Base-by-base conservation (phyloP, 177 flowering plant genomes). In the Telopea speciosissima region DNA sequence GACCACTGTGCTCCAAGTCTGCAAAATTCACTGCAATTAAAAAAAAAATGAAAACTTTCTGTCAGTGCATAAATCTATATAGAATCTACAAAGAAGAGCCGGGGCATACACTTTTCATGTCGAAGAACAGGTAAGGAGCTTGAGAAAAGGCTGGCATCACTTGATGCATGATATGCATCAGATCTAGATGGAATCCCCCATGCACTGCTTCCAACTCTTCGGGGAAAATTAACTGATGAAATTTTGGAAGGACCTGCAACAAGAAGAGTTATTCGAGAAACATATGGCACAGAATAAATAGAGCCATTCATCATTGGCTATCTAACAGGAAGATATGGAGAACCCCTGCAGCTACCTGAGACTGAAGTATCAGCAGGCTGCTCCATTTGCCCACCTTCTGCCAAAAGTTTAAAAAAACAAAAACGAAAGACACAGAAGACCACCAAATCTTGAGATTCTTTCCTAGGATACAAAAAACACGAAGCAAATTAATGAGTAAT, bases 41-140 rank as follows among this genome's bases (percentile, higher is more conserved):
- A 40, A 69, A 71, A 66, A 25, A 33, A 74, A 44, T 75, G 70
- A 65, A 40, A 40, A 58, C 11, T 23, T 68, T 45, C 33, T 66
- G 19, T 33, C 31, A 36, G 23, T 11, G 62, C 26, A 63, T 61
- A 8, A 16, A 24, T 23, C 33, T 40, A 24, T 23, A 36, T 1
- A 56, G 26, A 10, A 72, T 11, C 21, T 56, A 24, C 25, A 68
- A 40, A 24, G 24, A 69, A 68, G 19, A 58, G 58, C 26, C 24
- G 44, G 24, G 8, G 63, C 85, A 54, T 84, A 89, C 96, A 71
- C 73, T 89, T 87, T 66, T 84, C 83, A 78, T 88, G 96, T 1
- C 82, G 84, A 73, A 90, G 78, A 77, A 89, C 90, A 72, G 93
- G 96, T 67, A 90, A 79, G 24, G 96, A 89, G 79, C 86, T 81